These are phyloP conservation scores for Pisolithus microcarpus DNA, from an alignment of 768 basidiomycete species.

Conservation along the genomic window DNA sequence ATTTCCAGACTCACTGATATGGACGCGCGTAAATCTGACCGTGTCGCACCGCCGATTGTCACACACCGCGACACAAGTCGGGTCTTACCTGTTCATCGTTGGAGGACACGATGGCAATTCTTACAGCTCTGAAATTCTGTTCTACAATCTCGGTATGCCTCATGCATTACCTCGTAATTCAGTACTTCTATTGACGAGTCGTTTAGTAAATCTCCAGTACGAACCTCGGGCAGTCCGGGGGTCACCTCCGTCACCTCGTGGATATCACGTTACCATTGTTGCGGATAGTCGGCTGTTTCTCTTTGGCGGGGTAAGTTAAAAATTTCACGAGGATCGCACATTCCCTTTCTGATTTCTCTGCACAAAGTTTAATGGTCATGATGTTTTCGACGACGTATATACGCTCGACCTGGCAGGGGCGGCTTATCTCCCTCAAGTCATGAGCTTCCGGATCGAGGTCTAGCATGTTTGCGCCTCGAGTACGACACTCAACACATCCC, in stretches of 20 bases:
- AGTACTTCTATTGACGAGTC: background rate
- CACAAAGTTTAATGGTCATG: slow-evolving; percentile 62
- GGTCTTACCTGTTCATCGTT: slow-evolving; percentile 83
- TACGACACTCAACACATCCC: background rate
- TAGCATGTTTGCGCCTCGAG: slow-evolving; percentile 13
- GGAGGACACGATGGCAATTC: slow-evolving; percentile 81
- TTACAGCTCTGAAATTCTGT: slow-evolving; percentile 67
- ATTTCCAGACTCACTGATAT: slow-evolving; percentile 19
- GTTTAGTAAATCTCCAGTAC: slow-evolving; percentile 73
- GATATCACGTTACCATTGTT: slow-evolving; percentile 77
- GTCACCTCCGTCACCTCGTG: slow-evolving; percentile 62
- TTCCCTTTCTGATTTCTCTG: background rate
- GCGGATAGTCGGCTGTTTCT: slow-evolving; percentile 82
- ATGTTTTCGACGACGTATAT: slow-evolving; percentile 80
- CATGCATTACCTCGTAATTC: background rate
- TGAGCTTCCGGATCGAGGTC: slow-evolving; percentile 58
- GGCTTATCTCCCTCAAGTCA: slow-evolving; percentile 87
- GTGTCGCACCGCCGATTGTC: slow-evolving; percentile 55
- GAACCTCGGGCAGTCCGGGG: slow-evolving; percentile 68
- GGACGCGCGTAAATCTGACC: slow-evolving; percentile 21
- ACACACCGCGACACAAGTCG: slow-evolving; percentile 85
- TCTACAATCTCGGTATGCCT: slow-evolving; percentile 77
- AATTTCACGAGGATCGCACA: background rate
- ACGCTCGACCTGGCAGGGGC: slow-evolving; percentile 80
- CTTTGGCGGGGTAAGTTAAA: slow-evolving; percentile 57